Percentiles rank a stretch among this genome's conserved stretches.
Conservation (phyloP, 352 stramenopile genomes). For the Sclerospora graminicola region DNA sequence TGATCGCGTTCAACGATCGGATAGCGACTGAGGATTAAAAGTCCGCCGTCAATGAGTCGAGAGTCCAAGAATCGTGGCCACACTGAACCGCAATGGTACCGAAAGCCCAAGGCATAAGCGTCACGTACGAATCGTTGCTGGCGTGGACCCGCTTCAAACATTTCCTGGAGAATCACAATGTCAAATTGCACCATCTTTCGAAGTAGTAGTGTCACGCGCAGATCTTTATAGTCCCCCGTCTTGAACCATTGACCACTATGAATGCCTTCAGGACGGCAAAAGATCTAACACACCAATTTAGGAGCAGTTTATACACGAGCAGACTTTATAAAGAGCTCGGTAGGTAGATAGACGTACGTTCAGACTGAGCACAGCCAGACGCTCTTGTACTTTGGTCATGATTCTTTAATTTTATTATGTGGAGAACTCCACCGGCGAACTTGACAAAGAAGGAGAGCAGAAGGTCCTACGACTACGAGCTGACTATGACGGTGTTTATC, state of each 20-base stretch:
- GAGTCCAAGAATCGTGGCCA: constrained; percentile 43
- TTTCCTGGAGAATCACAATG: constrained; percentile 67
- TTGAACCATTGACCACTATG: constrained; percentile 66
- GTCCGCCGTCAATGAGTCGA: constrained; percentile 57
- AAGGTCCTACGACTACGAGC: too few relatives aligned
- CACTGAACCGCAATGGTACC: constrained; percentile 67
- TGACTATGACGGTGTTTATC: neutral
- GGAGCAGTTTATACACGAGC: neutral
- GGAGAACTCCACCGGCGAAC: neutral
- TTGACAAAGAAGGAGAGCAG: too few relatives aligned
- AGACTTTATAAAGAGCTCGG: neutral
- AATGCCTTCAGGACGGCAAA: constrained; percentile 64
- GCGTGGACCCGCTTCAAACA: constrained; percentile 60
- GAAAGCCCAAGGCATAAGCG: constrained; percentile 47
- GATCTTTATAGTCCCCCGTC: constrained; percentile 63
- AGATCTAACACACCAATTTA: constrained; percentile 32
- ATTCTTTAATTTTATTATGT: constrained; percentile 3
- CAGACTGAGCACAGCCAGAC: constrained; percentile 56
- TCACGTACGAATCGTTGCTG: constrained; percentile 47
- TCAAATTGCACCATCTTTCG: constrained; percentile 67
- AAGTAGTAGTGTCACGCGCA: constrained; percentile 51
- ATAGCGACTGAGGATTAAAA: constrained; percentile 77
- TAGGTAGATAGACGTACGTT: constrained; percentile 41
- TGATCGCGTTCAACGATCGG: constrained; percentile 65
- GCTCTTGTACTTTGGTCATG: constrained; percentile 27